Evolutionary conservation across 2,329 filamentous ascomycete species (phyloP).

Genomic region (Diaporthe batatas): DNA sequence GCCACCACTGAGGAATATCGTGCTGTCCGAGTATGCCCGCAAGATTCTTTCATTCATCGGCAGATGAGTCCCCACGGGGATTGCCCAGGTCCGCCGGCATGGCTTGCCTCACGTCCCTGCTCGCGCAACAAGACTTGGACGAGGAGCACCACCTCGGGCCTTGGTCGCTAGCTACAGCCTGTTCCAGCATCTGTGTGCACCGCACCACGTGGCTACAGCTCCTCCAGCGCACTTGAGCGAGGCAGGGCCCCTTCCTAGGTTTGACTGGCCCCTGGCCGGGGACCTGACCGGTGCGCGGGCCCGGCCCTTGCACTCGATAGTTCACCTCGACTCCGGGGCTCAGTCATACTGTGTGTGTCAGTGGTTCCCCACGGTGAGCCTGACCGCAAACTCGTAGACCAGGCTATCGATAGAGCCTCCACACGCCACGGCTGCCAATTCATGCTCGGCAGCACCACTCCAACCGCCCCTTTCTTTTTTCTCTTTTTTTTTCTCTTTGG

Average conservation of each 20-base stretch:
- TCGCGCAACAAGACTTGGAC: background rate
- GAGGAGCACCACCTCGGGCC: background rate
- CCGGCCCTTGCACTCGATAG: background rate
- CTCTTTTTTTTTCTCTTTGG: too few relatives aligned
- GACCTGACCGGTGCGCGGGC: background rate
- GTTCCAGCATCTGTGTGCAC: background rate
- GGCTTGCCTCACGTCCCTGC: background rate
- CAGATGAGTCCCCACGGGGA: background rate
- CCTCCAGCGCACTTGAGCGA: background rate
- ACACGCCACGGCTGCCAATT: background rate
- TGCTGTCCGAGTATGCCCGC: background rate
- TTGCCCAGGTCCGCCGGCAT: background rate
- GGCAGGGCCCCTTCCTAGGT: background rate
- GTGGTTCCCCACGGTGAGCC: background rate
- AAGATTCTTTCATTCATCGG: background rate
- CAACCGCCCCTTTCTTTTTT: background rate
- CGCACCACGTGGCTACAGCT: background rate
- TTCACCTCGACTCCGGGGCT: slow-evolving; percentile 5
- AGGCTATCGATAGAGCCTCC: background rate
- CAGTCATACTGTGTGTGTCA: background rate
- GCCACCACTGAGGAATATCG: background rate
- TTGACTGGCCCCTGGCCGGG: background rate
- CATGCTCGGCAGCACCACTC: background rate
- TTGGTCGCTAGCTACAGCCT: background rate
- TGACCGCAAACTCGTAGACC: background rate